Evolutionary conservation across 352 stramenopile species (phyloP), one percentile per base, ranked within the genome.

Genomic region (Phytopythium montanum): DNA sequence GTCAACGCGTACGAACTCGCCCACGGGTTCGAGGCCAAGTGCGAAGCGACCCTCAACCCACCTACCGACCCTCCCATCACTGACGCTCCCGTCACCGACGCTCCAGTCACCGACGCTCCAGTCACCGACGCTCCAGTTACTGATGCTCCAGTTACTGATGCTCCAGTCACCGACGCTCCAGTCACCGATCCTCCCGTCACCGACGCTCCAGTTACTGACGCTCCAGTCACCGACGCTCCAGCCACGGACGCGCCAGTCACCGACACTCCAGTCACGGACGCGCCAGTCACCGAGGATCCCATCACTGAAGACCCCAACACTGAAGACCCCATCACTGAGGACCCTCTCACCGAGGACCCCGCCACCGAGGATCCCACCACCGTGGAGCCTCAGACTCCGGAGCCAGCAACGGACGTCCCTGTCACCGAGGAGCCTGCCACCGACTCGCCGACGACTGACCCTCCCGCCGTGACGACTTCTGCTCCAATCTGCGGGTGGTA

Each of bases 1-100:
- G n/a, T n/a, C n/a, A 80, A 80, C 59, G 53, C 76, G 44, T 72
- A 76, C 52, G 55, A 46, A 18, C 61, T 81, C 61, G 71, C 60
- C 31, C 28, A 64, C 59, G 66, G 63, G 44, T 77, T 74, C 52
- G 66, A 16, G 3, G 29, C 9, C 19, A 41, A 41, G 29, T 55
- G 29, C 49, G 26, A 55, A 12, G 18, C 5, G 28, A 42, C 42
- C 8, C 18, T 55, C 6, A 55, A 55, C 7, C 51, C 51, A 13
- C 33, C 33, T 3, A 45, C 50, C 7, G 50, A 56, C 13, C 33
- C 33, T 25, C 51, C 51, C 2, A 23, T 38, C 21, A 56, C 51
- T n/a, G 51, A 56, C 0, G 21, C 9, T 9, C 33, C 51, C 7
- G 50, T 16, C 31, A 56, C 50, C 9, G 50, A 56, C 2, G 50